Evolutionary conservation across 129 eudicot genomes (phyloP), one percentile per base, ranked within the genome.

Genomic region (Deinandra increscens): DNA sequence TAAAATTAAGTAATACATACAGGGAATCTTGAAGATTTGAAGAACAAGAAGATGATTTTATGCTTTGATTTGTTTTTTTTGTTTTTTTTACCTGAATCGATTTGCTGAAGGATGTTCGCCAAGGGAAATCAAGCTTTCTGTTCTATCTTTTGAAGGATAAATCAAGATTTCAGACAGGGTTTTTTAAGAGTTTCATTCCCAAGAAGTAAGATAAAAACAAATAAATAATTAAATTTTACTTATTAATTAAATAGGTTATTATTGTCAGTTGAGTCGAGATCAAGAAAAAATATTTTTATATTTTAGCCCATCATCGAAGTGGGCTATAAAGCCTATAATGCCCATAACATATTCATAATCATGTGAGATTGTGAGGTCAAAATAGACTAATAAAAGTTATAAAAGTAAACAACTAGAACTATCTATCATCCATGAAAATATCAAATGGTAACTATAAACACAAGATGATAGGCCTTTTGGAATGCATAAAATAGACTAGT

Each of bases 81-180:
- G n/a, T n/a, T n/a, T n/a, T n/a, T n/a, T 55, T 45, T 74, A 75
- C 74, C 80, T 75, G 69, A 59, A 19, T 18, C 19, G 72, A 23
- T 53, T 18, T 22, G 38, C 20, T 22, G 68, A 46, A 75, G 72
- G 49, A 36, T 29, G 43, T 15, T 64, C 4, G 66, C 66, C 1
- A 74, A 58, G 63, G 69, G 80, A 68, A 58, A 58, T 58, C 80
- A 69, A 75, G 80, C 41, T 75, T 75, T 64, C 36, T 22, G 20
- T 19, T 53, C 58, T 46, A 9, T 59, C n/a, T 71, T 71, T 74
- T 66, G 49, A 54, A 49, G 42, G 74, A 73, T 58, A 60, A 66
- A 75, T 75, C 80, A 68, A 75, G 75, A 67, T 75, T 75, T 67
- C 51, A 67, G 74, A 68, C 80, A 46, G 14, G 68, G 34, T 64